Conservation (phyloP, 257 asterid species). For the Solanum medicagineum region DNA sequence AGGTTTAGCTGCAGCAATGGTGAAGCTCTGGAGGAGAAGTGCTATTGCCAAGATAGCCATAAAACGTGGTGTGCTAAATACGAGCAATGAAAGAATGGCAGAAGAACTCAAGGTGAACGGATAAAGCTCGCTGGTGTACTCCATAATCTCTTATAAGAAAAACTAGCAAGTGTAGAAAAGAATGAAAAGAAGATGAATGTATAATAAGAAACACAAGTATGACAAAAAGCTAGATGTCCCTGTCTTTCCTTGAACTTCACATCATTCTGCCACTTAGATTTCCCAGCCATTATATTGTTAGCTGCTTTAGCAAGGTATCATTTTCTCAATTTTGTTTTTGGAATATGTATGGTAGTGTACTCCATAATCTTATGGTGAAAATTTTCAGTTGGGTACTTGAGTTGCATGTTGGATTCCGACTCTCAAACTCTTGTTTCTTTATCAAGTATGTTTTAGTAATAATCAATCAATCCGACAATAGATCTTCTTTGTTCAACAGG, state of each 20-base stretch:
- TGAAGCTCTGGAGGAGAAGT: conserved; percentile 75
- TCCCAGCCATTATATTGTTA: neutral
- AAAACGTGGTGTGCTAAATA: conserved; percentile 80
- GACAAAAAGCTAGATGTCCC: neutral
- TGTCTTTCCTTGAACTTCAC: neutral
- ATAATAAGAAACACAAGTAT: neutral
- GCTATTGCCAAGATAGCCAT: conserved; percentile 81
- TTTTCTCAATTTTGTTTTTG: neutral
- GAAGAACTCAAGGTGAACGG: conserved; percentile 79
- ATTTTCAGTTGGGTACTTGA: neutral
- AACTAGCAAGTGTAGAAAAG: neutral
- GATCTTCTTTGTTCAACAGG: conserved; percentile 26
- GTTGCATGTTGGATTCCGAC: neutral
- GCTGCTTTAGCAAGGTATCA: neutral
- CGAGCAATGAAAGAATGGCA: conserved; percentile 81
- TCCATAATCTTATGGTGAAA: neutral
- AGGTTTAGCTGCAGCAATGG: conserved; percentile 86
- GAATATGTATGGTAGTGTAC: neutral
- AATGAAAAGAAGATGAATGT: neutral
- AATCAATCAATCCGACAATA: neutral
- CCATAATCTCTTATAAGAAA: neutral
- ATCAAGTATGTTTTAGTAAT: neutral
- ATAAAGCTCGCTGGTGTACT: neutral
- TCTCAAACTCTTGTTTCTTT: neutral
- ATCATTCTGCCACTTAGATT: neutral